Conservation (phyloP, 2,329 filamentous ascomycete species). For the Myriosclerotinia curreyana region DNA sequence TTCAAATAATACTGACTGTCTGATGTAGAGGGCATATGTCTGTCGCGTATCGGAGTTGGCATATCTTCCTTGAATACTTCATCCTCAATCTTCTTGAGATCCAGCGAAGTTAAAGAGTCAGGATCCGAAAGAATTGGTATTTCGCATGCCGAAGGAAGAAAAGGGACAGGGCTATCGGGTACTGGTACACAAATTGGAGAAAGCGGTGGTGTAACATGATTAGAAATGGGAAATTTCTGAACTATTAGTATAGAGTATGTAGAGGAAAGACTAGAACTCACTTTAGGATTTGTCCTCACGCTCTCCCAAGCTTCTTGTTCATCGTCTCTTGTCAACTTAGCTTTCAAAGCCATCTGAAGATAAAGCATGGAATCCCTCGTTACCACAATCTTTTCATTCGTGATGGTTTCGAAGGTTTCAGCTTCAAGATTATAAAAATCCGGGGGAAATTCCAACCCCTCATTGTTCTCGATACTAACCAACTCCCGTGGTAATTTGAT, state of each 20-base stretch:
- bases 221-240: slow-evolving; percentile 28
- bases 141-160: slow-evolving; percentile 24
- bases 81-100: slow-evolving; percentile 34
- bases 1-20: slow-evolving; percentile 54
- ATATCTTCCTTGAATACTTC: slow-evolving; percentile 36
- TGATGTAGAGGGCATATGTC: slow-evolving; percentile 11
- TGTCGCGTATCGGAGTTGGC: slow-evolving; percentile 28
- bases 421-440: slow-evolving; percentile 26
- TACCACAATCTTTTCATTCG: slow-evolving; percentile 34
- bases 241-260: neutral
- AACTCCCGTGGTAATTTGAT: slow-evolving; percentile 36
- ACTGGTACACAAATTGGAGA: slow-evolving; percentile 28
- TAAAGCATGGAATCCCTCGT: slow-evolving; percentile 33
- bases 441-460: slow-evolving; percentile 32
- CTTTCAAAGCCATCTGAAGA: slow-evolving; percentile 28
- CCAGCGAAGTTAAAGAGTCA: slow-evolving; percentile 29
- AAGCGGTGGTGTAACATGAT: slow-evolving; percentile 38
- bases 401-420: slow-evolving; percentile 18
- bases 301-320: slow-evolving; percentile 29
- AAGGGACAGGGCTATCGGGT: neutral
- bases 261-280: slow-evolving; percentile 20
- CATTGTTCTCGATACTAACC: slow-evolving; percentile 32
- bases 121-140: slow-evolving; percentile 34
- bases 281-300: slow-evolving; percentile 31
- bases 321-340: slow-evolving; percentile 31